A percentile compares a stretch with the other conserved stretches of the same genome.
Conservation (phyloP, 2,329 filamentous ascomycete genomes). For the Sclerotiophoma versabilis region DNA sequence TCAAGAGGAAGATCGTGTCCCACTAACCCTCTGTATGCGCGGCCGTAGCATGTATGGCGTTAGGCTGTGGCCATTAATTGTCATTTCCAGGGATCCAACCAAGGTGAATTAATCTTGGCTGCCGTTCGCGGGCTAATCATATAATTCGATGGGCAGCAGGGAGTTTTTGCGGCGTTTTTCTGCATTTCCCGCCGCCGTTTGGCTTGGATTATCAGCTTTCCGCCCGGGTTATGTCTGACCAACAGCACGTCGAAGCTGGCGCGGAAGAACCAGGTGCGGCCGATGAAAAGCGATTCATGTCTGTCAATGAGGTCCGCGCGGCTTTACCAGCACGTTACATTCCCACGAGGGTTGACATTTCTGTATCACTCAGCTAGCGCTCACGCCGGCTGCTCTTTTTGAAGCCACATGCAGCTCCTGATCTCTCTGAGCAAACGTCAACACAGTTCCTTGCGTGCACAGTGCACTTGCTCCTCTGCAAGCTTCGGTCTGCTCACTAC, state of each 20-base stretch:
- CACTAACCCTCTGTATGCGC: slow-evolving; percentile 32
- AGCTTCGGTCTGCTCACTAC: slow-evolving; percentile 40
- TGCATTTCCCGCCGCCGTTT: slow-evolving; percentile 33
- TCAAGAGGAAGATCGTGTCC: slow-evolving; percentile 31
- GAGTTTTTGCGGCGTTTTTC: slow-evolving; percentile 34
- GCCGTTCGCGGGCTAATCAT: slow-evolving; percentile 31
- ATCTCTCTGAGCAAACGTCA: slow-evolving; percentile 33
- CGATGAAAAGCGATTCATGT: slow-evolving; percentile 35
- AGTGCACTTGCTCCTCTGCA: slow-evolving; percentile 35
- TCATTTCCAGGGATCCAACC: slow-evolving; percentile 21
- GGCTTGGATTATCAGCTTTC: slow-evolving; percentile 34
- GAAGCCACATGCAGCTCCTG: slow-evolving; percentile 39
- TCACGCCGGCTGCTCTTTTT: slow-evolving; percentile 39
- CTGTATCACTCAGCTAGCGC: slow-evolving; percentile 36
- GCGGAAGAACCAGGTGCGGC: slow-evolving; percentile 26
- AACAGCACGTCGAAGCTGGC: slow-evolving; percentile 29
- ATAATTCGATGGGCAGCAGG: slow-evolving; percentile 22
- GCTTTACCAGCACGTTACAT: slow-evolving; percentile 33
- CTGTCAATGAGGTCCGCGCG: slow-evolving; percentile 12
- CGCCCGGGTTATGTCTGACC: slow-evolving; percentile 31
- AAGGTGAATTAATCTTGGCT: slow-evolving; percentile 34
- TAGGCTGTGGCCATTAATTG: slow-evolving; percentile 34
- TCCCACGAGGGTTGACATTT: slow-evolving; percentile 39
- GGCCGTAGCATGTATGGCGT: slow-evolving; percentile 41
- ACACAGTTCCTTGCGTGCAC: slow-evolving; percentile 38